These are phyloP conservation scores for Curvularia sp. DNA, from an alignment of 2,329 filamentous ascomycete species.

Conservation along the genomic window DNA sequence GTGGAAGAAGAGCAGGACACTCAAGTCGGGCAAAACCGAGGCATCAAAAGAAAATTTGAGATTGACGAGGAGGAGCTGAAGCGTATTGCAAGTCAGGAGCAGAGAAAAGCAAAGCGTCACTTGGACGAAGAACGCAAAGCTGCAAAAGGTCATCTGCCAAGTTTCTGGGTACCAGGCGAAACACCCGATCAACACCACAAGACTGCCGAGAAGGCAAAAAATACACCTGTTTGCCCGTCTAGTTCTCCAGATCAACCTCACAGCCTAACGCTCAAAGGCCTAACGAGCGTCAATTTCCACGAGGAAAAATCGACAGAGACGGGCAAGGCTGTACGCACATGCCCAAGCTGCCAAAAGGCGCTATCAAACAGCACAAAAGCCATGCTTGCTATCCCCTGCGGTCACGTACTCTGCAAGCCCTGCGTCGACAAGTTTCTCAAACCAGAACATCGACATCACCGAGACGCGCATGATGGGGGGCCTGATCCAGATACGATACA, in stretches of 20 bases:
- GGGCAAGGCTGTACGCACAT: slow-evolving; percentile 63
- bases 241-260: slow-evolving; percentile 72
- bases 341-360: slow-evolving; percentile 84
- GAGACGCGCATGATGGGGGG: slow-evolving; percentile 63
- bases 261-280: slow-evolving; percentile 75
- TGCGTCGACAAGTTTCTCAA: slow-evolving; percentile 84
- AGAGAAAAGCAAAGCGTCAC: slow-evolving; percentile 70
- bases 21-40: slow-evolving; percentile 39
- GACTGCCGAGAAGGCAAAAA: slow-evolving; percentile 59
- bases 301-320: slow-evolving; percentile 68
- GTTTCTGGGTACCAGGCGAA: slow-evolving; percentile 91
- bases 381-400: slow-evolving; percentile 83
- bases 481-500: slow-evolving; percentile 62
- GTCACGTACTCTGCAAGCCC: slow-evolving; percentile 86
- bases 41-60: slow-evolving; percentile 78
- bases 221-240: slow-evolving; percentile 76
- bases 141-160: slow-evolving; percentile 73
- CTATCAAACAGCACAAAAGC: slow-evolving; percentile 84
- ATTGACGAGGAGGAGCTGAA: slow-evolving; percentile 78
- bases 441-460: slow-evolving; percentile 46
- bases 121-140: slow-evolving; percentile 73
- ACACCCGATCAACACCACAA: slow-evolving; percentile 68
- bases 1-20: slow-evolving; percentile 50
- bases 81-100: slow-evolving; percentile 73
- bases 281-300: slow-evolving; percentile 78